Percentiles rank a stretch among this genome's conserved stretches.
These are phyloP conservation scores for Macadamia integrifolia DNA, from an alignment of 164 flowering plant genomes.

Conservation along the genomic window DNA sequence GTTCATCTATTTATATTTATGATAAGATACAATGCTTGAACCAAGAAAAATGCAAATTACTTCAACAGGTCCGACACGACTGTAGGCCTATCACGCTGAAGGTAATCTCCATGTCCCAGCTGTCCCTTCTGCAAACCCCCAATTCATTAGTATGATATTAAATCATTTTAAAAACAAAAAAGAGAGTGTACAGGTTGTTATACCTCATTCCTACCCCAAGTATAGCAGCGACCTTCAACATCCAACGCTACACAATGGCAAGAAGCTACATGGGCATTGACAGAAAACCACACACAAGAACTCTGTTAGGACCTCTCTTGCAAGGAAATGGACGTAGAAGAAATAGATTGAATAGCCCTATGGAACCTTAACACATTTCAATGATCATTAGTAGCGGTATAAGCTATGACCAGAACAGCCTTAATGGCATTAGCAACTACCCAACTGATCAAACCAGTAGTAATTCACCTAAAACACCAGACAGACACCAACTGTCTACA, in stretches of 20 bases:
- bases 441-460: neutral
- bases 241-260: slow-evolving; percentile 97
- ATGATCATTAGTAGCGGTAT: no score
- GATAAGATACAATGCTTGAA: no score
- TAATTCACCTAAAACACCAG: neutral
- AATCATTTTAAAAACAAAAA: neutral
- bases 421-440: neutral
- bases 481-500: neutral
- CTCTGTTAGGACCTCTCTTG: no score
- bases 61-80: slow-evolving; percentile 76
- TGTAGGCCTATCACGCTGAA: slow-evolving; percentile 86
- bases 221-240: slow-evolving; percentile 91
- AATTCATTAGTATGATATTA: slow-evolving; percentile 1
- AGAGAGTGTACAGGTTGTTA: neutral
- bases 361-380: no score
- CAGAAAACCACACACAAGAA: neutral
- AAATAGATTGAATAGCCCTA: no score
- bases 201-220: slow-evolving; percentile 98
- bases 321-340: no score
- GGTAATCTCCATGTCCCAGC: slow-evolving; percentile 86
- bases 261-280: slow-evolving; percentile 47
- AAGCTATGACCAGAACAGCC: neutral
- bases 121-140: slow-evolving; percentile 74
- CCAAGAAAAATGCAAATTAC: slow-evolving; percentile 31
- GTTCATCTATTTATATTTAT: no score